These are phyloP conservation scores for Dalechampia spathulata DNA, from an alignment of 441 rosid species.

Conservation along the genomic window DNA sequence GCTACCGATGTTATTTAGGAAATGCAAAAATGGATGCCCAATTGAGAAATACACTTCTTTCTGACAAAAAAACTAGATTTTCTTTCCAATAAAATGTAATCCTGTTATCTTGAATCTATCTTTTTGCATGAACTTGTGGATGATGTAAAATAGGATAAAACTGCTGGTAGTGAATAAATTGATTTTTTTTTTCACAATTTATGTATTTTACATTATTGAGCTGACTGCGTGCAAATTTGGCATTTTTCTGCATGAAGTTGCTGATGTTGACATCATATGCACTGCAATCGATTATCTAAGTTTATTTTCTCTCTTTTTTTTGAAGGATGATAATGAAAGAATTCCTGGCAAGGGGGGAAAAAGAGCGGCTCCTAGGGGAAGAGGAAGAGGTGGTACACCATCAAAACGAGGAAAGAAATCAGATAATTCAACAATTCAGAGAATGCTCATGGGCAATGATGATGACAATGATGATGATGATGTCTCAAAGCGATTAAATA, in stretches of 20 bases:
- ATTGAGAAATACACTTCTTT: too few relatives aligned
- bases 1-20: neutral
- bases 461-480: constrained; percentile 75
- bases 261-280: constrained; percentile 1
- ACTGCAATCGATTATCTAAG: constrained; percentile 3
- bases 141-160: too few relatives aligned
- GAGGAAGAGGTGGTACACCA: constrained; percentile 55
- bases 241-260: neutral
- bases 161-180: too few relatives aligned
- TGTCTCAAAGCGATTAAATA: constrained; percentile 41
- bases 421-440: constrained; percentile 54
- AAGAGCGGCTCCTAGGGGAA: constrained; percentile 71
- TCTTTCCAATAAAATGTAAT: too few relatives aligned
- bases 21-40: constrained; percentile 5
- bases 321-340: constrained; percentile 43
- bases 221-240: neutral
- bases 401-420: constrained; percentile 76
- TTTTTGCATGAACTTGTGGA: too few relatives aligned
- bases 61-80: too few relatives aligned
- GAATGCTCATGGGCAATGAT: constrained; percentile 52
- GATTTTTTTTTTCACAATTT: too few relatives aligned
- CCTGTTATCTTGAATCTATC: too few relatives aligned
- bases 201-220: neutral
- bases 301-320: constrained; percentile 15
- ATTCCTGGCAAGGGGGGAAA: constrained; percentile 50